Evolutionary conservation across 2,329 filamentous ascomycete species (phyloP).

Genomic region (Botrytis elliptica): DNA sequence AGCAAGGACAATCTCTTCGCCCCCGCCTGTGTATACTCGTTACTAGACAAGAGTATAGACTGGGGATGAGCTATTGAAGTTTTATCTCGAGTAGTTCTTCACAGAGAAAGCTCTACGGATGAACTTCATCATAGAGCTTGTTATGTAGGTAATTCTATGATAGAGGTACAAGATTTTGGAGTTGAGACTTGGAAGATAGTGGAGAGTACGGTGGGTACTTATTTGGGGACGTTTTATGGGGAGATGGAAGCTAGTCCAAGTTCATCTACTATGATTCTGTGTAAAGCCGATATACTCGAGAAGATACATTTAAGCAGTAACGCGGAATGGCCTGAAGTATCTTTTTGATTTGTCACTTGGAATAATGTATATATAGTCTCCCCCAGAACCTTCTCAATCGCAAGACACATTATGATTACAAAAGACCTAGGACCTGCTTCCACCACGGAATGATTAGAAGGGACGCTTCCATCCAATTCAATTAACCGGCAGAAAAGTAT

Average conservation of each 20-base stretch:
- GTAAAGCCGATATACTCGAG: neutral
- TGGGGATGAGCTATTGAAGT: constrained; percentile 10
- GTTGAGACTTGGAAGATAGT: neutral
- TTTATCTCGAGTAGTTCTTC: neutral
- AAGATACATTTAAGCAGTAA: neutral
- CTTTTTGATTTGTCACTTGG: neutral
- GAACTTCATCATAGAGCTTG: constrained; percentile 9
- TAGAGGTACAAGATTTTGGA: neutral
- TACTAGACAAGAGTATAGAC: neutral
- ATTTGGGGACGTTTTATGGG: neutral
- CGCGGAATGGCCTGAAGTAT: neutral
- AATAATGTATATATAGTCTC: neutral
- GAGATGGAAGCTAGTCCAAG: neutral
- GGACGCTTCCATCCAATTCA: neutral
- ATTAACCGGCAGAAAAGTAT: neutral
- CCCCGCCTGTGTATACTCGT: neutral
- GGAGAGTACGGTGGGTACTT: neutral
- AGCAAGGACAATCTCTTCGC: neutral
- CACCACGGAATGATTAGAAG: neutral
- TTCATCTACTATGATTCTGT: neutral
- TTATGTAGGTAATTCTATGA: constrained; percentile 1
- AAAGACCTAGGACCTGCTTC: neutral
- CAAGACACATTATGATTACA: neutral
- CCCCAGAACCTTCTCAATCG: too few species aligned
- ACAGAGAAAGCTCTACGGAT: neutral